Percentiles rank a stretch among this genome's conserved stretches.
These are phyloP conservation scores for Kwoniella sp. DNA, from an alignment of 768 basidiomycete species.

Conservation along the genomic window DNA sequence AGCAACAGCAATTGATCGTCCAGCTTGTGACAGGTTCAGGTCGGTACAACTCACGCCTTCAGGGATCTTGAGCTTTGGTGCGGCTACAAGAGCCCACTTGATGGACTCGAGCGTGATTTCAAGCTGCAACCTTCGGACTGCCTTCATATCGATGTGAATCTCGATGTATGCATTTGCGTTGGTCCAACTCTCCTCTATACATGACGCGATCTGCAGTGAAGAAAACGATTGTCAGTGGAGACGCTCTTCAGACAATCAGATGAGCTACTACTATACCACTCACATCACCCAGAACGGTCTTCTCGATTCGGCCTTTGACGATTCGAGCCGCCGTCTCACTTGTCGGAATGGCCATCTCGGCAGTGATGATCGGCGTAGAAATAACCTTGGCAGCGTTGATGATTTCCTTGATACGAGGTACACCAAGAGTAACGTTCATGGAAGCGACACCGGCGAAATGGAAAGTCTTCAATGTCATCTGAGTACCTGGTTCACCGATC, in stretches of 20 bases:
- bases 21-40: slow-evolving; percentile 1
- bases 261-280: slow-evolving; percentile 37
- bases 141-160: slow-evolving; percentile 83
- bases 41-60: slow-evolving; percentile 59
- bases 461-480: slow-evolving; percentile 99
- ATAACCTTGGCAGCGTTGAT: slow-evolving; percentile 98
- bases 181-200: slow-evolving; percentile 95
- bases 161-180: slow-evolving; percentile 89
- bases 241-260: no score
- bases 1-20: background rate
- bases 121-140: slow-evolving; percentile 88
- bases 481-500: slow-evolving; percentile 98
- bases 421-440: slow-evolving; percentile 99
- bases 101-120: slow-evolving; percentile 91
- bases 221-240: no score
- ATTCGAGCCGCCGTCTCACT: slow-evolving; percentile 95
- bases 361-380: slow-evolving; percentile 97
- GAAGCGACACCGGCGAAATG: slow-evolving; percentile 99
- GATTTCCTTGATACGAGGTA: slow-evolving; percentile 99
- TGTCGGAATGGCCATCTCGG: slow-evolving; percentile 74
- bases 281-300: slow-evolving; percentile 91
- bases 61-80: slow-evolving; percentile 90
- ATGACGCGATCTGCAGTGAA: slow-evolving; percentile 71
- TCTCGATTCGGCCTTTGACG: slow-evolving; percentile 93
- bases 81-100: slow-evolving; percentile 82